Base-by-base conservation (phyloP, 2,329 filamentous ascomycete genomes). In the Phaeosphaeria sp. region DNA sequence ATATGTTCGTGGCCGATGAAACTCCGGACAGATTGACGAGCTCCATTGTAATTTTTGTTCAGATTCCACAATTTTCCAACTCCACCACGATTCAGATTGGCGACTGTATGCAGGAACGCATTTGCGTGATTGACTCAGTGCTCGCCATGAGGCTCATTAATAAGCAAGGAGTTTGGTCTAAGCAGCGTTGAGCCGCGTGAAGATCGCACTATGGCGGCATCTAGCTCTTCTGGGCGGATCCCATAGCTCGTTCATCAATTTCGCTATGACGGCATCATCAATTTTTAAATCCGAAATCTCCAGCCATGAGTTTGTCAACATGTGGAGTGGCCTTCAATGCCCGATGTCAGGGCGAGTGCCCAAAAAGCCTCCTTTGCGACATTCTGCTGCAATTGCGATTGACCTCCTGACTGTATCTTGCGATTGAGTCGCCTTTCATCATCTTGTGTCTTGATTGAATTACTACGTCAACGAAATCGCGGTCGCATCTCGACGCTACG, bases 261-360 rank as follows among this genome's bases (percentile, higher is more conserved):
- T 40, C 49, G 24, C 47, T 9, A 65, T 65, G 62, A 65, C 60
- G 57, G 22, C 21, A 46, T 46, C 21, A 25, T 17, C 22, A 25
- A 33, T 13, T 46, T 52, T 61, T 65, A 65, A 55, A 53, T 65
- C 62, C 62, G 62, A 53, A 59, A 51, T 55, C 55, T 59, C 53
- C 57, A 39, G 44, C n/a, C 44, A 24, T 42, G 42, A 33, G 55
- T 63, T 57, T 63, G 51, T 57, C 56, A 59, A 52, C 48, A 24
- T 49, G n/a, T n/a, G 21, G 21, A 51, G 27, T 43, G 49, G 49
- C 24, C 33, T 24, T 42, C 7, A 22, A 40, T 33, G 17, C 20
- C 48, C 33, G 48, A 50, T 25, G 20, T 15, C 21, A 50, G 21
- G n/a, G n/a, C 20, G n/a, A 40, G 27, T 36, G 18, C 4, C 20